Base-by-base conservation (phyloP, 1,284 basidiomycete species). In the Ceratobasidium sp. region DNA sequence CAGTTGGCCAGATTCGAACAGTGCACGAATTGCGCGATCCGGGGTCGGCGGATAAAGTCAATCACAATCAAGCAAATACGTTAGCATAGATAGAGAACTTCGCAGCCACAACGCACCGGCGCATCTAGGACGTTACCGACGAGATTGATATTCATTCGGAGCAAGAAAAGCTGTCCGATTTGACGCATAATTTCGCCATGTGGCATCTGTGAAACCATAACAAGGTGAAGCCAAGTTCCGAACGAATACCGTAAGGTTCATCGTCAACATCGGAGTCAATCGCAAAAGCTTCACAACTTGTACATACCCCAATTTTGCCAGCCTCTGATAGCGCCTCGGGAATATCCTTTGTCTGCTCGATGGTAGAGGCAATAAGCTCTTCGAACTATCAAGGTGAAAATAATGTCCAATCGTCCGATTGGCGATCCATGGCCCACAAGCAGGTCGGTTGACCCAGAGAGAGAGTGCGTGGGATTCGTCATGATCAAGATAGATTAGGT, bases 311-410 rank as follows among this genome's bases (percentile, higher is more conserved):
- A 80, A 99, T 97, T 85, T 98, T 97, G 23, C 96, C 96, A 5
- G 94, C 97, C 83, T 97, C 94, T 76, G 94, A 95, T 76, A 99
- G 94, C 77, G 92, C 90, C 84, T 96, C 95, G 35, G 96, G 96
- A 76, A 98, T 96, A 83, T 98, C 95, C 82, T 98, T 98, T 3
- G 97, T 99, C 82, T 97, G 94, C 83, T 98, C 96, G 81, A 99
- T 98, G 37, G 96, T 98, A 31, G 91, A 90, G 47, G 94, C 94
- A 80, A 99, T 97, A 67, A 97, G 88, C 75, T 95, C 94, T 85
- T 99, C 96, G 81, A 96, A 97, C 89, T 94, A 28, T 33, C 35
- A n/a, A 17, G 15, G 15, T 28, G 26, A 42, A 63, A 20, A 54
- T 54, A 33, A 17, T 35, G 58, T 13, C 33, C 33, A 42, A 6